Conservation (phyloP, 169 alveolate species). For the Plasmodium vivax region DNA sequence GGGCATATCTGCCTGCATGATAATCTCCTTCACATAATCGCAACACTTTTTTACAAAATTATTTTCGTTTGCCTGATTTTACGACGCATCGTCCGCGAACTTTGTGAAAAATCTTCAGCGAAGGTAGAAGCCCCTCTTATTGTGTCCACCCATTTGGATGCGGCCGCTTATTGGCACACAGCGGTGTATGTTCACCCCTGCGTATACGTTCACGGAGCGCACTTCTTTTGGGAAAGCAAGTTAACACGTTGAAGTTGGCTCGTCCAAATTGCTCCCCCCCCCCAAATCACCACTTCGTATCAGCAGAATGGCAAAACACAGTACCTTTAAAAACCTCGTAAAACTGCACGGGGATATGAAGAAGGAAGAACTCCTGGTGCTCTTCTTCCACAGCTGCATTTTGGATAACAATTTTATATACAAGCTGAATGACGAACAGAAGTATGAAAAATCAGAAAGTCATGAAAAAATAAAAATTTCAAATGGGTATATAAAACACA, state of each 20-base stretch:
- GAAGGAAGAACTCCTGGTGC: slow-evolving; percentile 47
- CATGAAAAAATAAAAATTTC: slow-evolving; percentile 12
- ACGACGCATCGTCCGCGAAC: background rate
- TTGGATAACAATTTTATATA: slow-evolving; percentile 34
- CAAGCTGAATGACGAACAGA: slow-evolving; percentile 23
- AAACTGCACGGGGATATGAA: slow-evolving; percentile 10
- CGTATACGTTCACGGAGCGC: background rate
- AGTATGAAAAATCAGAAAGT: background rate
- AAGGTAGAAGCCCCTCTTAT: background rate
- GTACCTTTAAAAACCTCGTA: slow-evolving; percentile 39
- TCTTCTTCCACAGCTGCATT: slow-evolving; percentile 43
- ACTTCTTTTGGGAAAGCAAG: background rate
- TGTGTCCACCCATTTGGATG: background rate
- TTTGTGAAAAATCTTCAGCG: background rate
- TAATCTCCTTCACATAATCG: background rate
- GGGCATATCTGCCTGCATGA: background rate
- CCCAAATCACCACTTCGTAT: background rate
- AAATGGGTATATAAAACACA: slow-evolving; percentile 48
- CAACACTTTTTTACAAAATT: background rate
- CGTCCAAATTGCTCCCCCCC: background rate
- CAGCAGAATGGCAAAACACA: slow-evolving; percentile 6
- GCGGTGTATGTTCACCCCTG: background rate
- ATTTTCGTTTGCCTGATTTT: background rate
- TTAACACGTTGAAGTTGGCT: background rate
- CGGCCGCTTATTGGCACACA: background rate